Percentiles rank a stretch among this genome's conserved stretches.
phyloP scores from a whole-genome alignment of 345 rosid species.

The Hibiscus tridactylites region DNA sequence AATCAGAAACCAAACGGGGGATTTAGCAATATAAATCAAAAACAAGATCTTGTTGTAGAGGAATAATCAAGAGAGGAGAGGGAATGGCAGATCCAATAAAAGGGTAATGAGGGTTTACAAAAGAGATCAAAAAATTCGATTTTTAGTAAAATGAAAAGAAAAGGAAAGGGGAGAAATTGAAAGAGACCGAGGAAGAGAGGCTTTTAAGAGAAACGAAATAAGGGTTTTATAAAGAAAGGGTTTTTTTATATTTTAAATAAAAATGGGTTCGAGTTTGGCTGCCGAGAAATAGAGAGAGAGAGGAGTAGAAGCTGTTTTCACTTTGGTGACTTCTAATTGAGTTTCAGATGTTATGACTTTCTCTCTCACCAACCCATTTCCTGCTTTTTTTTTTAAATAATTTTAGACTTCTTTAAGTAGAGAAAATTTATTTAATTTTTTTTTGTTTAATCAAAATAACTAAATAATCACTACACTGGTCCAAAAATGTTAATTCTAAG shows the following conservation, averaged over 20 bases:
- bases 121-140: background rate
- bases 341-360: background rate
- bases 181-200: background rate
- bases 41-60: background rate
- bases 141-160: background rate
- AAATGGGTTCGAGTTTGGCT: background rate
- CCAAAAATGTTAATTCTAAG: too few species aligned
- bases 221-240: background rate
- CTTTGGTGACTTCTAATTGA: background rate
- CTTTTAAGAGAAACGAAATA: background rate
- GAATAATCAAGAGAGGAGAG: background rate
- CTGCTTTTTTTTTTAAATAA: background rate
- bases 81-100: conserved; percentile 2
- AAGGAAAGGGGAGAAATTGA: too few species aligned
- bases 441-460: too few species aligned
- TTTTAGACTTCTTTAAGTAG: too few species aligned
- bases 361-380: conserved; percentile 4
- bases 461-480: too few species aligned
- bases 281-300: background rate
- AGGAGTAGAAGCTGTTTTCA: background rate
- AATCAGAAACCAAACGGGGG: conserved; percentile 3
- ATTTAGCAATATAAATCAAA: background rate
- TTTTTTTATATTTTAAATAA: too few species aligned
- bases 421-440: too few species aligned
- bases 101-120: background rate